Evolutionary conservation across 768 basidiomycete genomes (phyloP).

Genomic region (Russula sp.): DNA sequence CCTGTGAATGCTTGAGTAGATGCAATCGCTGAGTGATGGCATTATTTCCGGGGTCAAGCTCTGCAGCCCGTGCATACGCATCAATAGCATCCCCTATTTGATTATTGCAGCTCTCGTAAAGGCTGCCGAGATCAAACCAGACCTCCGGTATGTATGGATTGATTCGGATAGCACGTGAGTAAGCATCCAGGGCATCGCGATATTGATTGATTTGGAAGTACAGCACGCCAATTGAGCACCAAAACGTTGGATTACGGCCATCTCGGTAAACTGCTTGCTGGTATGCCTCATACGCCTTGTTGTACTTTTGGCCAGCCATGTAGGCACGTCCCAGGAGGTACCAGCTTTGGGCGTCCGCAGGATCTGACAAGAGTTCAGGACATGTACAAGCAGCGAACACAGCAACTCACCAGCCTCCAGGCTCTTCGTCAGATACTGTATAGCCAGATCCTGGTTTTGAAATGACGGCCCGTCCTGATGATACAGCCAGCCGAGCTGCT

Average conservation of each 20-base stretch:
- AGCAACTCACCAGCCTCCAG: slow-evolving; percentile 79
- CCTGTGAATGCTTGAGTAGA: slow-evolving; percentile 74
- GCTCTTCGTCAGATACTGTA: slow-evolving; percentile 88
- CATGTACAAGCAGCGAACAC: not conserved
- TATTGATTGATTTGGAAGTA: slow-evolving; percentile 99
- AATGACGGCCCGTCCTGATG: slow-evolving; percentile 94
- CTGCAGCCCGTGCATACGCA: slow-evolving; percentile 91
- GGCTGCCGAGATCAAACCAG: slow-evolving; percentile 94
- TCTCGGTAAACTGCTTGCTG: slow-evolving; percentile 99
- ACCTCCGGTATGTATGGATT: slow-evolving; percentile 95
- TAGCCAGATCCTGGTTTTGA: slow-evolving; percentile 93
- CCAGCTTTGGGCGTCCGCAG: slow-evolving; percentile 96
- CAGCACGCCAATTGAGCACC: slow-evolving; percentile 98
- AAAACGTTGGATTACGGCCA: slow-evolving; percentile 97
- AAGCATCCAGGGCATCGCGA: slow-evolving; percentile 97
- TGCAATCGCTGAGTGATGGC: slow-evolving; percentile 78
- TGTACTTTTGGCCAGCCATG: slow-evolving; percentile 98
- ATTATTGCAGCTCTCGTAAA: slow-evolving; percentile 98
- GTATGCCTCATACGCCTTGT: slow-evolving; percentile 99
- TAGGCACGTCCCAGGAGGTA: slow-evolving; percentile 97
- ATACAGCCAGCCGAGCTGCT: slow-evolving; percentile 97
- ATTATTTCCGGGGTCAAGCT: slow-evolving; percentile 83
- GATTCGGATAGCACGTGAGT: slow-evolving; percentile 97
- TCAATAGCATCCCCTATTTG: slow-evolving; percentile 99
- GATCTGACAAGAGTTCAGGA: slow-evolving; percentile 47